Percentiles rank a stretch among this genome's conserved stretches.
Conservation (phyloP, 2,329 filamentous ascomycete genomes). For the Huntiella moniliformis region DNA sequence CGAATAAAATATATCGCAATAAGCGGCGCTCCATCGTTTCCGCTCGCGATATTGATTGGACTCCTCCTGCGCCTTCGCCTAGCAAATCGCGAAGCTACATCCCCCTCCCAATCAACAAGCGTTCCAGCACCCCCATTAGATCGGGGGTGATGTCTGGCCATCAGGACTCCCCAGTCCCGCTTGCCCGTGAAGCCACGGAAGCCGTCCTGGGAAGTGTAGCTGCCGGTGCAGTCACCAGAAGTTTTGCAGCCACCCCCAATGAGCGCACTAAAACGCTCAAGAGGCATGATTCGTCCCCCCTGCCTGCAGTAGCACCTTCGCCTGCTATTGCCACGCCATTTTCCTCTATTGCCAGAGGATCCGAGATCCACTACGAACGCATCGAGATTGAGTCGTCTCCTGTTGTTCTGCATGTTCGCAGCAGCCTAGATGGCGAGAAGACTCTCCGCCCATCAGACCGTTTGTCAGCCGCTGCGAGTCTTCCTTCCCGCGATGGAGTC, state of each 20-base stretch:
- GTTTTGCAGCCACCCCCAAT: not conserved
- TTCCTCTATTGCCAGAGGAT: not conserved
- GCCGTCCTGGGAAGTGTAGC: not conserved
- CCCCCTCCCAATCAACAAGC: too few species aligned
- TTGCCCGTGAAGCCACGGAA: not conserved
- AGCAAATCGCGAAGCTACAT: too few species aligned
- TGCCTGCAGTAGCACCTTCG: too few species aligned
- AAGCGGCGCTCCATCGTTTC: too few species aligned
- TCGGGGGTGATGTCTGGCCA: too few species aligned
- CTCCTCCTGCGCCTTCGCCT: too few species aligned
- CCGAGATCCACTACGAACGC: not conserved
- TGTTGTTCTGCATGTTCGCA: not conserved
- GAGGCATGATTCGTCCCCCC: not conserved
- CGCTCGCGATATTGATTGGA: too few species aligned
- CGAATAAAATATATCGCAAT: too few species aligned
- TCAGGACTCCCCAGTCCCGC: not conserved
- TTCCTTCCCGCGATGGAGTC: slow-evolving; percentile 3
- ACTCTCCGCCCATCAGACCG: not conserved
- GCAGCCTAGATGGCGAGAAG: not conserved
- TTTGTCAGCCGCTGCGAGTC: not conserved
- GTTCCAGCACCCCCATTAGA: too few species aligned
- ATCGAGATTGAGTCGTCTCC: slow-evolving; percentile 2
- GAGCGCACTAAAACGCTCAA: not conserved
- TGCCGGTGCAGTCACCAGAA: not conserved
- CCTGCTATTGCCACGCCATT: not conserved